These are phyloP conservation scores for Globisporangium takayamanum DNA, from an alignment of 352 stramenopile species.

Conservation along the genomic window DNA sequence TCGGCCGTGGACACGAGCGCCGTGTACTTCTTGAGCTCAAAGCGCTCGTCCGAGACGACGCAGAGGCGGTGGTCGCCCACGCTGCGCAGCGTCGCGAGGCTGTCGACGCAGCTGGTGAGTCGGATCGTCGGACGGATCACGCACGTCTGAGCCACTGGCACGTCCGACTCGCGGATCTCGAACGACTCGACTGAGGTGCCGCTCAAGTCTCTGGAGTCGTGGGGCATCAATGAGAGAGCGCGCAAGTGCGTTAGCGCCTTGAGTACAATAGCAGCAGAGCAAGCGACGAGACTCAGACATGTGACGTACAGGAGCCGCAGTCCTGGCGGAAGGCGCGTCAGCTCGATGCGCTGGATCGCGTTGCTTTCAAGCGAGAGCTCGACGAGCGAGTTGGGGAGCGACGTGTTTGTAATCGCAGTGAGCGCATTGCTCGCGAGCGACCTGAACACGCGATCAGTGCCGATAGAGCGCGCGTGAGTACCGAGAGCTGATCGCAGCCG, in stretches of 20 bases:
- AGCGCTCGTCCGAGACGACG: constrained; percentile 12
- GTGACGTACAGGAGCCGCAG: constrained; percentile 8
- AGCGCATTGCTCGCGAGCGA: constrained; percentile 9
- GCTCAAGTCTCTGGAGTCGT: constrained; percentile 5
- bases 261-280: no score
- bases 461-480: not conserved
- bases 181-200: constrained; percentile 10
- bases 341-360: constrained; percentile 9
- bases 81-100: not conserved
- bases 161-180: constrained; percentile 14
- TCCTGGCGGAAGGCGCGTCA: not conserved
- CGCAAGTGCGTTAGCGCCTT: not conserved
- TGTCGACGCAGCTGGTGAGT: constrained; percentile 2
- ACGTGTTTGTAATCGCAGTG: constrained; percentile 3
- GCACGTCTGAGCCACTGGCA: not conserved
- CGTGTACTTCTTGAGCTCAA: constrained; percentile 8
- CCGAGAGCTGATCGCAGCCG: not conserved
- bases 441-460: not conserved
- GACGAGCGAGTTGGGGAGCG: constrained; percentile 4
- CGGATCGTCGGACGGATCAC: not conserved
- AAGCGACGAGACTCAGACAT: not conserved
- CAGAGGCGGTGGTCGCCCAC: constrained; percentile 10
- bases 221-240: not conserved
- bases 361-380: constrained; percentile 11
- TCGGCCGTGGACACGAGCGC: not conserved